Evolutionary conservation across 495 filamentous ascomycete species (phyloP).

Genomic region (Xylaria castorea): DNA sequence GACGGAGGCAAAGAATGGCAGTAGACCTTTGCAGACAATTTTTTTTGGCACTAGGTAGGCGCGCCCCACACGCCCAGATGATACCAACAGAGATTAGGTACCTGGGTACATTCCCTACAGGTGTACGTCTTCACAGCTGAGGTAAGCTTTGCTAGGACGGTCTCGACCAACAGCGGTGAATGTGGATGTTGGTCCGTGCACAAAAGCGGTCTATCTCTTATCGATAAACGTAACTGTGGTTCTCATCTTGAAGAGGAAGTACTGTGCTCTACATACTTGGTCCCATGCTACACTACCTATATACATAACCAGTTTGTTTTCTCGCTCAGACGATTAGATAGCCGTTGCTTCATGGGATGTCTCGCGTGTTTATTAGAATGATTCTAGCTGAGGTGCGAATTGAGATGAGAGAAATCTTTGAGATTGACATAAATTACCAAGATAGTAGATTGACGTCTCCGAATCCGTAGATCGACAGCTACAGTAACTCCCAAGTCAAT

Average conservation of each 20-base stretch:
- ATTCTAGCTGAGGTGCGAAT: not conserved
- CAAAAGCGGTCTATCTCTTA: not conserved
- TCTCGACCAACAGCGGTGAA: not conserved
- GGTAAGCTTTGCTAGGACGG: not conserved
- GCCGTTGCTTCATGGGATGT: not conserved
- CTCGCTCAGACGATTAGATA: not conserved
- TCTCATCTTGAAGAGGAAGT: not conserved
- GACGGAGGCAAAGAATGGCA: conserved; percentile 27
- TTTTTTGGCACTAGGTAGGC: conserved; percentile 32
- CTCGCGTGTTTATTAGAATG: not conserved
- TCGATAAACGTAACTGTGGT: not conserved
- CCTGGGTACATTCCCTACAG: not conserved
- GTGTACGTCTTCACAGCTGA: not conserved
- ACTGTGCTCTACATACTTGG: too few species aligned
- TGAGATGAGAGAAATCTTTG: not conserved
- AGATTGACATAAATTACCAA: not conserved
- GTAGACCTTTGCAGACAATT: conserved; percentile 26
- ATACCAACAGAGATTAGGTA: not conserved
- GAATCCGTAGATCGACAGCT: not conserved
- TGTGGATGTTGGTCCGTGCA: not conserved
- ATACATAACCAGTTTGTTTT: too few species aligned
- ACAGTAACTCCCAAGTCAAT: not conserved
- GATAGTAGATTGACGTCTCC: not conserved
- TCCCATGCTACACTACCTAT: not conserved
- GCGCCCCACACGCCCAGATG: conserved; percentile 18